phyloP scores from a whole-genome alignment of 2,329 filamentous ascomycete species.

The Penicillium polonicum region DNA sequence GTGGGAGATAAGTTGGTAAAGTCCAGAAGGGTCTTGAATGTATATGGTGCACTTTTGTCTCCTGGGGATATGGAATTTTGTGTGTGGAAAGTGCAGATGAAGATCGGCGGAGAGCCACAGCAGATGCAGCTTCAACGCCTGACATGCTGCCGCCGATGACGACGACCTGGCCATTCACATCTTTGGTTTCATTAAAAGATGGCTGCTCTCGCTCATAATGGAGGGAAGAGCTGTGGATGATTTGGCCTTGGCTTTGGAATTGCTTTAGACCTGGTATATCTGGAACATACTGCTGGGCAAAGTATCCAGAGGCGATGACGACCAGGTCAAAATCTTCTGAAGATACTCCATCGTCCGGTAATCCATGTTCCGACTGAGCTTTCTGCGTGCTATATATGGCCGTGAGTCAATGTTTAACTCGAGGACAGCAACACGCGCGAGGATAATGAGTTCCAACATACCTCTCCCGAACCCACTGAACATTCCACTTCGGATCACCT shows the following conservation, averaged over 20 bases:
- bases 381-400: background rate
- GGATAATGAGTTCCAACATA: constrained; percentile 6
- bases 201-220: constrained; percentile 49
- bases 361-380: background rate
- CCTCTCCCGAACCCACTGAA: constrained; percentile 33
- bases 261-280: constrained; percentile 37
- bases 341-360: background rate
- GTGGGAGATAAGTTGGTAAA: constrained; percentile 56
- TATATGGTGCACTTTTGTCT: constrained; percentile 62
- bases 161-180: constrained; percentile 59
- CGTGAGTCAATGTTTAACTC: background rate
- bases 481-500: constrained; percentile 39
- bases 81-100: constrained; percentile 50
- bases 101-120: constrained; percentile 70
- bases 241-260: constrained; percentile 49
- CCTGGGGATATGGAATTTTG: constrained; percentile 42
- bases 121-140: constrained; percentile 72
- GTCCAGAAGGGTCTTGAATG: constrained; percentile 70
- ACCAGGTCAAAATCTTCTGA: constrained; percentile 63
- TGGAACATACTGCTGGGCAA: constrained; percentile 61
- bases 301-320: constrained; percentile 73
- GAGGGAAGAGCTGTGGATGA: constrained; percentile 69
- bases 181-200: constrained; percentile 3
- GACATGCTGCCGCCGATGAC: constrained; percentile 82
- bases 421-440: background rate